A percentile compares a stretch with the other conserved stretches of the same genome.
These are phyloP conservation scores for Yamadazyma pseudoaaseri DNA, from an alignment of 1,139 yeast species.

Conservation along the genomic window DNA sequence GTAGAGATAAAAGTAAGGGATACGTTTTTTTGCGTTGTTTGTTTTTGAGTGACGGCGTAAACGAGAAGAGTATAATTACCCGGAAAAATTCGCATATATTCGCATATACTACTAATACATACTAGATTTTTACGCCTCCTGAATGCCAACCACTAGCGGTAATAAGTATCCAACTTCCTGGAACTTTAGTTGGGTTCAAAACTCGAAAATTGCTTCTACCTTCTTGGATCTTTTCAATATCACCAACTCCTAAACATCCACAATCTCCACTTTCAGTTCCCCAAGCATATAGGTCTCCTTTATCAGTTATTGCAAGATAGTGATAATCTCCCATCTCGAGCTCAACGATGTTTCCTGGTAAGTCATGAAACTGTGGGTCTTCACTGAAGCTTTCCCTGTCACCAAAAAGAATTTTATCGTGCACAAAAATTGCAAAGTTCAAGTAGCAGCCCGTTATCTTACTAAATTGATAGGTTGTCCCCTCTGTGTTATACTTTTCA, in stretches of 20 bases:
- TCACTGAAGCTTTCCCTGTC: slow-evolving; percentile 17
- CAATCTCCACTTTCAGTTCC: slow-evolving; percentile 62
- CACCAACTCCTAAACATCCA: slow-evolving; percentile 74
- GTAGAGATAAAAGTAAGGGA: not conserved
- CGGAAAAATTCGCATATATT: not conserved
- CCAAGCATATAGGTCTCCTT: slow-evolving; percentile 68
- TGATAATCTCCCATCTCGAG: slow-evolving; percentile 78
- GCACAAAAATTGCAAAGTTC: slow-evolving; percentile 54
- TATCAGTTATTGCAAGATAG: slow-evolving; percentile 55
- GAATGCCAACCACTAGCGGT: slow-evolving; percentile 87
- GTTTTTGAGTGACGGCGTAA: slow-evolving; percentile 1
- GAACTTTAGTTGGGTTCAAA: slow-evolving; percentile 42
- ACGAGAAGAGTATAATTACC: not conserved
- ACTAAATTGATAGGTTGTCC: slow-evolving; percentile 28
- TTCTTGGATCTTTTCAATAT: slow-evolving; percentile 26
- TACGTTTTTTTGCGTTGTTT: slow-evolving; percentile 1
- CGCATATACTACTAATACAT: not conserved
- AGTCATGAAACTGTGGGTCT: slow-evolving; percentile 25
- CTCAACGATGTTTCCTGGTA: slow-evolving; percentile 43
- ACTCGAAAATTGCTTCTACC: slow-evolving; percentile 34
- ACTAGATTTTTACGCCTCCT: slow-evolving; percentile 37
- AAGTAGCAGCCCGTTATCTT: slow-evolving; percentile 51
- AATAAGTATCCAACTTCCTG: slow-evolving; percentile 49
- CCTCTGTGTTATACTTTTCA: slow-evolving; percentile 15
- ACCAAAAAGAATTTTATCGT: slow-evolving; percentile 49